These are phyloP conservation scores for Suillus spraguei DNA, from an alignment of 768 basidiomycete genomes.

Conservation along the genomic window DNA sequence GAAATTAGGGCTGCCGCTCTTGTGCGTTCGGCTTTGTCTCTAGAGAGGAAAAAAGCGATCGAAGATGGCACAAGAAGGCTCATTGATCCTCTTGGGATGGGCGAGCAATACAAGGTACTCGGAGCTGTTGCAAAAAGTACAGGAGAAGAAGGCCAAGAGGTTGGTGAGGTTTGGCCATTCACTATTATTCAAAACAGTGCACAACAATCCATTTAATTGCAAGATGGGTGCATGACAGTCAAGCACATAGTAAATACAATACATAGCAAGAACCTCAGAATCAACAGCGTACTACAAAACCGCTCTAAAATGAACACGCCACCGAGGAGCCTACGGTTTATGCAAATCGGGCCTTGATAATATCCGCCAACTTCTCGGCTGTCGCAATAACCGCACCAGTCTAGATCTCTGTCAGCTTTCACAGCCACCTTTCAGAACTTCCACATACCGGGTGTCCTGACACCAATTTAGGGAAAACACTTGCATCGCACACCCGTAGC, in stretches of 20 bases:
- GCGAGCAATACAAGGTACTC: constrained; percentile 81
- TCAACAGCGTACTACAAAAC: neutral
- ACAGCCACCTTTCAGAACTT: neutral
- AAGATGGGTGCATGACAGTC: neutral
- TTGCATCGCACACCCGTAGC: constrained; percentile 50
- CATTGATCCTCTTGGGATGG: constrained; percentile 86
- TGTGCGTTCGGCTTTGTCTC: constrained; percentile 47
- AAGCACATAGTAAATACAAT: neutral
- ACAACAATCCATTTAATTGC: neutral
- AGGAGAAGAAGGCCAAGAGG: constrained; percentile 12
- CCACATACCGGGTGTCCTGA: constrained; percentile 48
- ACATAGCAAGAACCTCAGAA: neutral
- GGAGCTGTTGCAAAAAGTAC: constrained; percentile 44
- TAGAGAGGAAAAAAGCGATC: constrained; percentile 54
- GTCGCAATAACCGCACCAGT: constrained; percentile 32
- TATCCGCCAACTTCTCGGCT: constrained; percentile 38
- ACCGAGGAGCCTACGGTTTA: neutral
- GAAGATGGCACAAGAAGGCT: constrained; percentile 64
- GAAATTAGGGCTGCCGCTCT: constrained; percentile 65
- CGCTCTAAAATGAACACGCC: neutral
- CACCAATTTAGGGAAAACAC: constrained; percentile 44
- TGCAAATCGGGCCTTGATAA: constrained; percentile 30
- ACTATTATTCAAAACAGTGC: constrained; percentile 7
- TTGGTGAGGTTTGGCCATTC: constrained; percentile 35
- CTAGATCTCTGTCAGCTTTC: constrained; percentile 18